phyloP scores from a whole-genome alignment of 2,329 filamentous ascomycete genomes.

The Cladophialophora exuberans region DNA sequence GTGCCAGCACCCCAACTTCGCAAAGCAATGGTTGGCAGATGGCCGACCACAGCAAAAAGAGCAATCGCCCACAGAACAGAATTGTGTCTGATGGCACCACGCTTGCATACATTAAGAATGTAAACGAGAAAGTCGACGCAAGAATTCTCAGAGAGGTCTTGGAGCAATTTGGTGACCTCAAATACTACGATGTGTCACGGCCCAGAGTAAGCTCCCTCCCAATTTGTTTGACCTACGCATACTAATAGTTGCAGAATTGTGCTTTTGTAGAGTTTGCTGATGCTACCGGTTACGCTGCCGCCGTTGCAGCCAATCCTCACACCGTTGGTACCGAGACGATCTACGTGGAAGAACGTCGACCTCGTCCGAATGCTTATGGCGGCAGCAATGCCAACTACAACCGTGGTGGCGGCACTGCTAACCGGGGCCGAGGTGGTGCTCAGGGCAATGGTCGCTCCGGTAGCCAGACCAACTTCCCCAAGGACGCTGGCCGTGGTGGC shows the following conservation, averaged over 20 bases:
- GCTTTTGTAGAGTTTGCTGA: conserved; percentile 94
- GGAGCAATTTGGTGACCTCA: conserved; percentile 67
- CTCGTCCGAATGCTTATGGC: conserved; percentile 71
- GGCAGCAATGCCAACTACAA: conserved; percentile 61
- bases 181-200: conserved; percentile 67
- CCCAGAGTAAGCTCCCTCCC: conserved; percentile 67
- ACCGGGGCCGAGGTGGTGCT: conserved; percentile 54
- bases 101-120: conserved; percentile 93
- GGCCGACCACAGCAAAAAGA: conserved; percentile 81
- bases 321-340: conserved; percentile 80
- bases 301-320: conserved; percentile 82
- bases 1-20: conserved; percentile 39
- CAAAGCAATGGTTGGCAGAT: conserved; percentile 77
- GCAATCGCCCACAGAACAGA: conserved; percentile 69
- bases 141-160: conserved; percentile 72
- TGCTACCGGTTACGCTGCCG: conserved; percentile 78
- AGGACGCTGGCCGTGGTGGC: conserved; percentile 69
- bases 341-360: conserved; percentile 84
- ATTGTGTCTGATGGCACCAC: conserved; percentile 72
- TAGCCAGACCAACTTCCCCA: conserved; percentile 68
- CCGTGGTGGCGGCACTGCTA: conserved; percentile 65
- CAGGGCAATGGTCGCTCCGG: conserved; percentile 55
- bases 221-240: conserved; percentile 29
- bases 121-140: conserved; percentile 82
- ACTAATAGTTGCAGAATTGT: conserved; percentile 93